These are phyloP conservation scores for Epichloe uncinata DNA, from an alignment of 2,329 filamentous ascomycete genomes.

Conservation along the genomic window DNA sequence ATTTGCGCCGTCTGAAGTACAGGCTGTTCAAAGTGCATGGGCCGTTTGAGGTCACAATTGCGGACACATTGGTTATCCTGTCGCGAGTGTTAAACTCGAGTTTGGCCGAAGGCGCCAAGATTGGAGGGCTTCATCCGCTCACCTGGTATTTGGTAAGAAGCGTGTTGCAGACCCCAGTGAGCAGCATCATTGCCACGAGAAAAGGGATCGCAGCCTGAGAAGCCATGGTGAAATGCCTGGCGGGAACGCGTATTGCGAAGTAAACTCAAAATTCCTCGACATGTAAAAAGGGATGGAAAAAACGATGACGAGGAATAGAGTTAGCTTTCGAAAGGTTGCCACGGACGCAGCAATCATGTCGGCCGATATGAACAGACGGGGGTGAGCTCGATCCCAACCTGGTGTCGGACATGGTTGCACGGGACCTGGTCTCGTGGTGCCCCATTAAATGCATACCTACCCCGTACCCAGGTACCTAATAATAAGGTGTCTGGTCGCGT, in stretches of 20 bases:
- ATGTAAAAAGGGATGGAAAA: background rate
- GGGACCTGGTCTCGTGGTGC: background rate
- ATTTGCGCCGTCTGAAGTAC: conserved; percentile 95
- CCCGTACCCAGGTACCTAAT: no score
- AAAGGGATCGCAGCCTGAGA: conserved; percentile 62
- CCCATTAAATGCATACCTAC: background rate
- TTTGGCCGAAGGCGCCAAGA: background rate
- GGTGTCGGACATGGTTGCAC: background rate
- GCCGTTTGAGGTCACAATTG: conserved; percentile 64
- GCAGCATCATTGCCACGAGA: conserved; percentile 88
- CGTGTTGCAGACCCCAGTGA: conserved; percentile 94
- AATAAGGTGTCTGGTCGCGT: no score
- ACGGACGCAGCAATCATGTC: background rate
- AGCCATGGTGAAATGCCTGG: conserved; percentile 41
- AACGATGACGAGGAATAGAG: background rate
- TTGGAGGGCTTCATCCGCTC: conserved; percentile 12
- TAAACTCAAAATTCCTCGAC: background rate
- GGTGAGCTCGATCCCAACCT: background rate
- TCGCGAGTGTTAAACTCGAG: background rate
- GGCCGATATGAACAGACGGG: background rate
- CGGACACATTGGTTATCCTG: conserved; percentile 95
- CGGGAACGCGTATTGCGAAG: background rate
- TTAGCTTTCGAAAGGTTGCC: background rate
- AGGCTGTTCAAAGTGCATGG: conserved; percentile 76
- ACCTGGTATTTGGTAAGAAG: conserved; percentile 95